Base-by-base conservation (phyloP, 2,329 filamentous ascomycete genomes). In the Calonectria honghensis region DNA sequence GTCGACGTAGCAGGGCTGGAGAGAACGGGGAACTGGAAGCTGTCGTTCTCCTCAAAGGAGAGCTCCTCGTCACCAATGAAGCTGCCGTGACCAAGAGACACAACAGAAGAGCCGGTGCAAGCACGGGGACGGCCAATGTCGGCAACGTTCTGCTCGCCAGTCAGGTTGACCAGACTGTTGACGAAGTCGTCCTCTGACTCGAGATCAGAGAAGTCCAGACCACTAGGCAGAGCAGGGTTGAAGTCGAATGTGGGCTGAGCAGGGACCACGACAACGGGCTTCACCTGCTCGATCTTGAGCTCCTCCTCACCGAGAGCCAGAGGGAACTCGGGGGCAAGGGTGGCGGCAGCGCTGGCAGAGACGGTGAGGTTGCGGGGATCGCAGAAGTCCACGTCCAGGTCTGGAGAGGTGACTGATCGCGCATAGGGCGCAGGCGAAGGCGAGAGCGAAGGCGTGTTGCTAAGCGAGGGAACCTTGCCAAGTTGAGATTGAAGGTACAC, bases 361-460 rank as follows among this genome's bases (percentile, higher is more conserved):
- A 98, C 95, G 27, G 94, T 98, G 77, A 98, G 88, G 83, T 98
- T 95, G 82, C 96, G 93, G 41, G 96, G 96, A 83, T 98, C 96
- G 86, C 96, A 98, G 85, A 97, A 97, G 86, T 95, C 93, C 79
- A 95, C 90, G 84, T 95, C 93, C 79, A 91, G 89, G 82, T 95
- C 94, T 2, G 77, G 79, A 9, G 92, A 92, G 59, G 90, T 87
- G 83, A 93, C 88, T 71, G 94, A 92, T 80, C 91, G 89, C 79
- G 95, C 93, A 77, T 95, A 93, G 37, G 95, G 95, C 63, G 95
- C 94, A 24, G 96, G 95, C 39, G 95, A 98, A 27, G 96, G 95
- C 35, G 95, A 97, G 77, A 97, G 91, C 73, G 95, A 97, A 79
- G 95, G 94, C 71, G 92, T 91, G 84, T 86, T 86, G 84, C 89